Evolutionary conservation across 345 rosid species (phyloP).

Genomic region (Brassica cretica): DNA sequence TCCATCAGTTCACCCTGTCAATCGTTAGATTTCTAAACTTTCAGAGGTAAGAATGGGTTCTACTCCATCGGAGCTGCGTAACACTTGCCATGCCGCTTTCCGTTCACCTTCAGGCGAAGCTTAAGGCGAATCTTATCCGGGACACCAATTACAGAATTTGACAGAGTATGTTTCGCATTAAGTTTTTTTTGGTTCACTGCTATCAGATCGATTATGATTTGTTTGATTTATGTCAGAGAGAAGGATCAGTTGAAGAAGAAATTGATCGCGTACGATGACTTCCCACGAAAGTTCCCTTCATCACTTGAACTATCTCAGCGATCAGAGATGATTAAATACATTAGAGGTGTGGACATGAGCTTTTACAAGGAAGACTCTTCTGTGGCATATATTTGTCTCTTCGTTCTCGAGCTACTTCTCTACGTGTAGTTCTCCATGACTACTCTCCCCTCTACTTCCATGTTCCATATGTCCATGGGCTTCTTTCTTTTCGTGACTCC

Average conservation of each 20-base stretch:
- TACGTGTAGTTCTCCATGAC: slow-evolving; percentile 55
- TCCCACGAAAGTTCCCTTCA: slow-evolving; percentile 50
- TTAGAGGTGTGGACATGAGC: slow-evolving; percentile 89
- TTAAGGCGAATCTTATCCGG: too few relatives aligned
- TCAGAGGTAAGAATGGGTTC: too few relatives aligned
- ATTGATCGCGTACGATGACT: slow-evolving; percentile 56
- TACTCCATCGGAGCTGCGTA: too few relatives aligned
- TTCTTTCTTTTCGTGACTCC: slow-evolving; percentile 93
- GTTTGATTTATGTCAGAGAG: slow-evolving; percentile 41
- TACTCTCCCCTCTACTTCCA: slow-evolving; percentile 46
- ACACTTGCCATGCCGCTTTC: too few relatives aligned
- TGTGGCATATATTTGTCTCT: slow-evolving; percentile 55
- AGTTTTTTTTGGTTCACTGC: background rate
- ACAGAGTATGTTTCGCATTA: background rate
- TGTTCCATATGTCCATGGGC: slow-evolving; percentile 80
- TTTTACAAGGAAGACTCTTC: slow-evolving; percentile 67
- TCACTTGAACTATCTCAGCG: too few relatives aligned
- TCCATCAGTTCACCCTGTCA: too few relatives aligned
- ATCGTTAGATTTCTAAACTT: too few relatives aligned
- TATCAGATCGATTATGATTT: too few relatives aligned
- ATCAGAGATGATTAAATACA: slow-evolving; percentile 5
- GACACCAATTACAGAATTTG: too few relatives aligned
- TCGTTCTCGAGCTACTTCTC: slow-evolving; percentile 29
- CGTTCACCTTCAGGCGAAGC: too few relatives aligned
- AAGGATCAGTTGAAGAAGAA: slow-evolving; percentile 58